Evolutionary conservation across 805 yeast species (phyloP), one percentile per base, ranked within the genome.

Genomic region (Yarrowia sp.): DNA sequence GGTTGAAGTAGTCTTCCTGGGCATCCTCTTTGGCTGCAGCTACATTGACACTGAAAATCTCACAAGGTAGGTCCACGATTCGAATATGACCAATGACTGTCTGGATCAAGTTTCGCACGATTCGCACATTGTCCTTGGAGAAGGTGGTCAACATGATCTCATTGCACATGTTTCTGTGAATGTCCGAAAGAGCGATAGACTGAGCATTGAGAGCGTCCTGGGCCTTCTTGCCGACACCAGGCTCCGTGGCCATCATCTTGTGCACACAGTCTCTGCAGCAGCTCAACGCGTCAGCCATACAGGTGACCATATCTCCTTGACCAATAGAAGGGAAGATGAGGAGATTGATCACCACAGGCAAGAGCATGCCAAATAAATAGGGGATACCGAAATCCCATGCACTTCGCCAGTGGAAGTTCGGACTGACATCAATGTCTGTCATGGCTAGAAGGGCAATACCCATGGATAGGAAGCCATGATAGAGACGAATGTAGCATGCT

Each of bases 81-180:
- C 84, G 71, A 24, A 82, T 70, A 8, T 85, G 83, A 4, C 80
- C 75, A 6, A 79, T 76, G 2, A 76, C 73, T 12, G 74, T 75
- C n/a, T 83, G 83, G 24, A 83, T 66, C n/a, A 76, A 72, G 72
- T 83, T 83, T 73, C 85, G 77, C 14, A 83, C 71, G 1, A 69
- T 70, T 64, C 78, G 75, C 47, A 82, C 71, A 36, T 76, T 76
- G 19, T 70, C 73, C 42, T 72, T 74, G 19, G 77, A 68, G 68
- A 80, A 77, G 5, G 74, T 73, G 0, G 83, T 74, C 8, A 83
- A 47, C 30, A 80, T 77, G 20, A 78, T 58, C 53, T 81, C 83
- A 71, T 80, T 81, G 12, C 78, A 72, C 68, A 79, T 80, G 68
- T 82, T 85, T 70, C 85, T 77, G 67, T 79, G 81, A 13, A 75